These are phyloP conservation scores for Sclerotinia glacialis DNA, from an alignment of 2,329 filamentous ascomycete species.

Conservation along the genomic window DNA sequence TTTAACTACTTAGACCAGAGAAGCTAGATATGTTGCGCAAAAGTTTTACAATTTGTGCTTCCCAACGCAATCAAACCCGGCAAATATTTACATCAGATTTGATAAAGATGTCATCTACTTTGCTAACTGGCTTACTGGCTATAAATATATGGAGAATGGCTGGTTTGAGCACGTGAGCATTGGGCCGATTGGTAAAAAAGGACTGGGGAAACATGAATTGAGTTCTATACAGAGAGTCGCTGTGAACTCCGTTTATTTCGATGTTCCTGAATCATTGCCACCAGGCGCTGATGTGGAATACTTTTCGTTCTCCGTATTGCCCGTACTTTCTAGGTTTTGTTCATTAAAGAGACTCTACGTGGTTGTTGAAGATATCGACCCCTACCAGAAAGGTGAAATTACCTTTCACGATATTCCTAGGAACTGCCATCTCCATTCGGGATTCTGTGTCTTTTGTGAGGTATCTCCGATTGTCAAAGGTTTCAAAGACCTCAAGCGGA, in stretches of 20 bases:
- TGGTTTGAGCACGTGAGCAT: slow-evolving; percentile 11
- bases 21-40: slow-evolving; percentile 2
- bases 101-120: slow-evolving; percentile 7
- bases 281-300: background rate
- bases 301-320: background rate
- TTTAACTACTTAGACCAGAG: background rate
- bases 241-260: slow-evolving; percentile 9
- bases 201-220: background rate
- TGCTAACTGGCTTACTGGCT: slow-evolving; percentile 1
- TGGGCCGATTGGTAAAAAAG: slow-evolving; percentile 13
- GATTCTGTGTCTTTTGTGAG: background rate
- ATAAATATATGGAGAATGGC: background rate
- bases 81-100: slow-evolving; percentile 10
- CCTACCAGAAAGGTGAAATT: slow-evolving; percentile 4
- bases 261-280: background rate
- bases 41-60: slow-evolving; percentile 4
- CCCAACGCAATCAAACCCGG: background rate
- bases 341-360: background rate
- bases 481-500: background rate
- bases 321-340: background rate
- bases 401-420: background rate
- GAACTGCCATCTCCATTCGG: background rate
- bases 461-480: background rate
- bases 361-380: slow-evolving; percentile 13
- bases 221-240: slow-evolving; percentile 1